Conservation (phyloP, 441 rosid genomes). For the Sinapis alba region DNA sequence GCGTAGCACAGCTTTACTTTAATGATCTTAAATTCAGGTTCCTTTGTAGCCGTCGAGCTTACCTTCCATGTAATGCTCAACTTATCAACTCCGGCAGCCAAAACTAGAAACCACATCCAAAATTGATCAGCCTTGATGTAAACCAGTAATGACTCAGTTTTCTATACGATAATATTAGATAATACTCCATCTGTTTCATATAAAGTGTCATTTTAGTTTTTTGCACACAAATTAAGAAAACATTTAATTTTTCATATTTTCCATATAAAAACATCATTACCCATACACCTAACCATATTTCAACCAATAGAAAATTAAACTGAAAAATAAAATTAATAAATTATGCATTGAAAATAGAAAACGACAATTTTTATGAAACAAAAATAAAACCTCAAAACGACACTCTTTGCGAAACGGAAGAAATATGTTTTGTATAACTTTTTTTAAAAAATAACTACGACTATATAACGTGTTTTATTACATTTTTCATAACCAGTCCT, state of each 20-base stretch:
- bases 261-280: too few relatives aligned
- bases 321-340: too few relatives aligned
- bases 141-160: background rate
- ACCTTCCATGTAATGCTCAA: slow-evolving; percentile 43
- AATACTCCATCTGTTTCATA: too few relatives aligned
- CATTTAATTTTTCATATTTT: too few relatives aligned
- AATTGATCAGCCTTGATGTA: background rate
- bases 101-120: slow-evolving; percentile 25
- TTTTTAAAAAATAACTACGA: background rate
- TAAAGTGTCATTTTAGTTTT: too few relatives aligned
- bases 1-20: slow-evolving; percentile 53
- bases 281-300: too few relatives aligned
- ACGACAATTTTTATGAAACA: too few relatives aligned
- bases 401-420: too few relatives aligned
- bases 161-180: background rate
- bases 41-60: slow-evolving; percentile 19
- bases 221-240: too few relatives aligned
- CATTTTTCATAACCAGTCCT: background rate
- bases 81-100: slow-evolving; percentile 45
- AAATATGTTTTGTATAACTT: background rate
- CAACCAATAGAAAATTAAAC: too few relatives aligned
- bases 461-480: background rate
- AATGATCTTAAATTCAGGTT: slow-evolving; percentile 31
- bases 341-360: too few relatives aligned
- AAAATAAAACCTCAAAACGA: too few relatives aligned